A percentile compares a stretch with the other conserved stretches of the same genome.
These are phyloP conservation scores for Grammothele lineata DNA, from an alignment of 768 basidiomycete species.

Conservation along the genomic window DNA sequence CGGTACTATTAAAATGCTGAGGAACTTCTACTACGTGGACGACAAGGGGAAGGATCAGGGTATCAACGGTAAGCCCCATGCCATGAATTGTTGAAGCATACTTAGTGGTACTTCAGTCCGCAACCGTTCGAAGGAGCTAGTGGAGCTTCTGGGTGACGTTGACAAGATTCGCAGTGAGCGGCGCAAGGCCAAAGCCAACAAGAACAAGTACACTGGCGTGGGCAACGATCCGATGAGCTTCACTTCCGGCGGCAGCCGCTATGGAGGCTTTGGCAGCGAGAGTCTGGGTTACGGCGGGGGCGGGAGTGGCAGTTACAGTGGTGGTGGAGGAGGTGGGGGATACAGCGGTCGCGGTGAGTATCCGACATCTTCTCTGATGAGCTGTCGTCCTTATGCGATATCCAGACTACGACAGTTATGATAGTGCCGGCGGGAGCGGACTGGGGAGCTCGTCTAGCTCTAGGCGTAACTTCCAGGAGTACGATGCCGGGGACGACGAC, in stretches of 20 bases:
- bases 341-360: constrained; percentile 22
- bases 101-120: constrained; percentile 56
- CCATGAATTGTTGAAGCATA: background rate
- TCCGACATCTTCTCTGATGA: too few species aligned
- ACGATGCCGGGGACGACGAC: constrained; percentile 95
- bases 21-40: constrained; percentile 97
- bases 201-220: constrained; percentile 82
- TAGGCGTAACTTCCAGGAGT: constrained; percentile 79
- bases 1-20: constrained; percentile 93
- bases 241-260: constrained; percentile 49
- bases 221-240: constrained; percentile 81
- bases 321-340: constrained; percentile 22
- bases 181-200: constrained; percentile 88
- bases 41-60: constrained; percentile 99
- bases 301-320: constrained; percentile 31
- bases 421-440: constrained; percentile 20
- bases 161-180: constrained; percentile 87
- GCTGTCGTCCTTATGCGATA: too few species aligned
- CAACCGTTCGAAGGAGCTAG: constrained; percentile 88
- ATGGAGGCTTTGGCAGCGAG: constrained; percentile 70
- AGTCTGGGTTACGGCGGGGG: constrained; percentile 33
- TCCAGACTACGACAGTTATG: constrained; percentile 1
- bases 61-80: constrained; percentile 68
- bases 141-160: constrained; percentile 87
- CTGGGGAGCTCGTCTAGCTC: constrained; percentile 58